Conservation (phyloP, 169 alveolate genomes). For the Plasmodium yoelii region DNA sequence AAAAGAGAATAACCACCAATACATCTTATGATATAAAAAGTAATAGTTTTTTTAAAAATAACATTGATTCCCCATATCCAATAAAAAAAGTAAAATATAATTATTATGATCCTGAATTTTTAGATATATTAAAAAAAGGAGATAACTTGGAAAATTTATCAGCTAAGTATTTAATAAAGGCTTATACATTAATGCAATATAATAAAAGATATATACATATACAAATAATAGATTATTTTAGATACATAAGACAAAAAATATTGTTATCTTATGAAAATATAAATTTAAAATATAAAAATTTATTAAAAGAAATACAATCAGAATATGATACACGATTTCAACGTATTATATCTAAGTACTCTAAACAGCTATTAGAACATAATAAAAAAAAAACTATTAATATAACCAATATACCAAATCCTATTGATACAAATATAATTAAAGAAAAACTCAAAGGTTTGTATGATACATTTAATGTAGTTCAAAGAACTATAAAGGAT, state of each 20-base stretch:
- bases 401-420: conserved; percentile 24
- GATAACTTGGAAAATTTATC: conserved; percentile 66
- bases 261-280: conserved; percentile 19
- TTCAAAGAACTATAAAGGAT: conserved; percentile 66
- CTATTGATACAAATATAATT: conserved; percentile 37
- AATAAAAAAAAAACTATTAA: conserved; percentile 18
- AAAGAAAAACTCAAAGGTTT: conserved; percentile 24
- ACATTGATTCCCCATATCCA: conserved; percentile 57
- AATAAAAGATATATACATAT: conserved; percentile 65
- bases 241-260: conserved; percentile 60
- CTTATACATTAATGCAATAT: conserved; percentile 74
- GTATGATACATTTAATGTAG: conserved; percentile 66
- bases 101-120: conserved; percentile 51
- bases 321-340: conserved; percentile 40
- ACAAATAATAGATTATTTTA: conserved; percentile 69
- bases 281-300: conserved; percentile 32
- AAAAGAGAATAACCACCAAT: conserved; percentile 54
- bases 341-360: conserved; percentile 20
- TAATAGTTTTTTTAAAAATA: conserved; percentile 6
- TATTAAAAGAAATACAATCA: conserved; percentile 40
- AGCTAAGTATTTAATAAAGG: conserved; percentile 71
- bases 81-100: conserved; percentile 52
- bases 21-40: background rate
- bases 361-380: conserved; percentile 6
- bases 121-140: conserved; percentile 47